A percentile compares a stretch with the other conserved stretches of the same genome.
Conservation (phyloP, 75 land plant species). For the Selaginella moellendorffii region DNA sequence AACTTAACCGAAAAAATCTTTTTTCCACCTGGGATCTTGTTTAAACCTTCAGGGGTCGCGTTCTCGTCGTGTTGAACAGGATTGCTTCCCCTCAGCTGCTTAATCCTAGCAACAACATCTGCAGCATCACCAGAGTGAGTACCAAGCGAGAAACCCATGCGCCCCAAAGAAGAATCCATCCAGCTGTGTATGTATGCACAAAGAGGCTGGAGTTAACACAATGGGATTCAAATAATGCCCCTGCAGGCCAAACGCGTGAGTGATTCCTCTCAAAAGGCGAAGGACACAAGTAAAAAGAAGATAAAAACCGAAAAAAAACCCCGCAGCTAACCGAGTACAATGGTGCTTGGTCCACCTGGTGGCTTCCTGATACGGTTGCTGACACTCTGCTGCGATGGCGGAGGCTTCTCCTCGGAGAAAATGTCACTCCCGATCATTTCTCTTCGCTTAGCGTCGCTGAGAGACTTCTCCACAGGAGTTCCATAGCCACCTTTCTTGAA, state of each 20-base stretch:
- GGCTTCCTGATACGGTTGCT: not conserved
- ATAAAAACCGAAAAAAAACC: not conserved
- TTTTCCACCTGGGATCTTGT: not conserved
- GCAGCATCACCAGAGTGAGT: not conserved
- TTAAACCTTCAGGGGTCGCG: not conserved
- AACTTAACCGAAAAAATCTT: not conserved
- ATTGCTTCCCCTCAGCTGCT: not conserved
- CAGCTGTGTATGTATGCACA: not conserved
- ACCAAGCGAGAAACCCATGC: not conserved
- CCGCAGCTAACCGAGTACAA: not conserved
- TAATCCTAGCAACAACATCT: not conserved
- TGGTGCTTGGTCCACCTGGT: not conserved
- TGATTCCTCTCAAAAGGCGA: no score
- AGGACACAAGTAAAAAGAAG: not conserved
- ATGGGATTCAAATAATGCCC: no score
- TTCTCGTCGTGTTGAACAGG: not conserved
- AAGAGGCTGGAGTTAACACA: not conserved
- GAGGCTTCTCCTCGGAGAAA: not conserved
- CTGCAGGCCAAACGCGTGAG: no score
- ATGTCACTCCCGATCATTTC: not conserved
- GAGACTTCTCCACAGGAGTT: not conserved
- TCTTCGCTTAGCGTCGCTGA: not conserved
- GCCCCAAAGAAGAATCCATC: not conserved
- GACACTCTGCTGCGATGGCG: not conserved
- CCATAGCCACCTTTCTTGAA: constrained; percentile 15